Evolutionary conservation across 139 green algal genomes (phyloP), one percentile per base, ranked within the genome.

Genomic region (Axilococcus clingmanii): DNA sequence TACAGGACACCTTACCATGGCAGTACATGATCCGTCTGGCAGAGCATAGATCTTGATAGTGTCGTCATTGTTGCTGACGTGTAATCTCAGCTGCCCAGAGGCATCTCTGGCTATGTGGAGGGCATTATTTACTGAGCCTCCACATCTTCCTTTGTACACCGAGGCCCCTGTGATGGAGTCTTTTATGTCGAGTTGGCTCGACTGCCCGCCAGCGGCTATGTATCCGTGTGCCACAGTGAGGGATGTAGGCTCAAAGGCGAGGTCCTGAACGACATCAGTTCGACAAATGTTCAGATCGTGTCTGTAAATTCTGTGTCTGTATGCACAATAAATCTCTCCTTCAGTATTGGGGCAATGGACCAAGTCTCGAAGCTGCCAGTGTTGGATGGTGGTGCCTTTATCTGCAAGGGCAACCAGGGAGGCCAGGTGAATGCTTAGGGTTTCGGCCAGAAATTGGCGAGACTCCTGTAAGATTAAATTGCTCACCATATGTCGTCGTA

Each of bases 291-390:
- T 11, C 3, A 70, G 19, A 58, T 70, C 46, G n/a, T 70, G 36
- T 4, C 19, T 37, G 29, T 53, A 32, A 25, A 58, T 40, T 5
- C 25, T 15, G 37, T 43, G 14, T 22, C 55, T 16, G 37, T 68
- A 48, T 20, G 49, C 12, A 11, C 33, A 41, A 57, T 9, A 17
- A 8, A 40, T 23, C 3, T 40, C 32, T 27, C 14, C 22, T n/a
- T 31, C 31, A 5, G 14, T 11, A 48, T 33, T 15, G 4, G 63
- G 68, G 42, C 77, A 73, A 8, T 70, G 67, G 11, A 92, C 55
- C 31, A 92, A 59, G 57, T 92, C 83, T 2, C 79, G 61, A 44
- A 92, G 65, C 75, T 57, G 49, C 72, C 72, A 81, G 38, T 81
- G 72, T 60, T 71, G 55, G 32, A 81, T 81, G 9, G 61, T n/a